A percentile compares a stretch with the other conserved stretches of the same genome.
Conservation (phyloP, 2,329 filamentous ascomycete species). For the Coniochaeta sp. region DNA sequence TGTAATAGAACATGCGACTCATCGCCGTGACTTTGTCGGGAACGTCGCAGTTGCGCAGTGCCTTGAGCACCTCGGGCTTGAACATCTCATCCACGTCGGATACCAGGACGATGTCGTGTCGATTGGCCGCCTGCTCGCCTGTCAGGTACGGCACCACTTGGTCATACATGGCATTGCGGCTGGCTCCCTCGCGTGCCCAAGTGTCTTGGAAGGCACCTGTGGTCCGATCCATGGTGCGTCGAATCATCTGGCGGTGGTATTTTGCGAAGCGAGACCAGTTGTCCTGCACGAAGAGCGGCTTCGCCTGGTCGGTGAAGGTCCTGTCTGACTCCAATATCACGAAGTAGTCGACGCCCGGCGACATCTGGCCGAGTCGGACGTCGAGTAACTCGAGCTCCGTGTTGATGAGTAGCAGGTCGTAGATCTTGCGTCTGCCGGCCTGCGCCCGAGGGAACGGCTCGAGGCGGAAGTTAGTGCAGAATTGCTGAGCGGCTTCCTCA, state of each 20-base stretch:
- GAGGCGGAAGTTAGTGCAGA: too few species aligned
- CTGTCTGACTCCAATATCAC: slow-evolving; percentile 31
- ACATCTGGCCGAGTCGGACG: slow-evolving; percentile 13
- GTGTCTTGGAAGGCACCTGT: slow-evolving; percentile 14
- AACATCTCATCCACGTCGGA: slow-evolving; percentile 39
- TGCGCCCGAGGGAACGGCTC: too few species aligned
- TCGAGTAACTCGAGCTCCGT: too few species aligned
- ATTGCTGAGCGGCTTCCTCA: too few species aligned
- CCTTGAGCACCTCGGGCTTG: slow-evolving; percentile 24
- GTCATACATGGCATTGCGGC: slow-evolving; percentile 29
- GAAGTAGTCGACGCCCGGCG: slow-evolving; percentile 33
- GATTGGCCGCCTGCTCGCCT: slow-evolving; percentile 20
- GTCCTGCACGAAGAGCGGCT: slow-evolving; percentile 26
- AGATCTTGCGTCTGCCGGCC: too few species aligned
- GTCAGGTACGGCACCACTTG: slow-evolving; percentile 27
- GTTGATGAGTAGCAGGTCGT: too few species aligned
- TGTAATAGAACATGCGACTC: slow-evolving; percentile 29
- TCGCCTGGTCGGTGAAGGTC: slow-evolving; percentile 28
- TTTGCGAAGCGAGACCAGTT: slow-evolving; percentile 26
- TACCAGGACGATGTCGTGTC: slow-evolving; percentile 33
- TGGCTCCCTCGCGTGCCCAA: slow-evolving; percentile 29
- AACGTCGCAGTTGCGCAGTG: slow-evolving; percentile 28
- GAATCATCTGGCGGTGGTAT: slow-evolving; percentile 32
- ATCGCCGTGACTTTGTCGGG: slow-evolving; percentile 24
- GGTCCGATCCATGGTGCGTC: slow-evolving; percentile 25